Percentiles rank a stretch among this genome's conserved stretches.
These are phyloP conservation scores for Alternaria arborescens DNA, from an alignment of 2,329 filamentous ascomycete genomes.

Conservation along the genomic window DNA sequence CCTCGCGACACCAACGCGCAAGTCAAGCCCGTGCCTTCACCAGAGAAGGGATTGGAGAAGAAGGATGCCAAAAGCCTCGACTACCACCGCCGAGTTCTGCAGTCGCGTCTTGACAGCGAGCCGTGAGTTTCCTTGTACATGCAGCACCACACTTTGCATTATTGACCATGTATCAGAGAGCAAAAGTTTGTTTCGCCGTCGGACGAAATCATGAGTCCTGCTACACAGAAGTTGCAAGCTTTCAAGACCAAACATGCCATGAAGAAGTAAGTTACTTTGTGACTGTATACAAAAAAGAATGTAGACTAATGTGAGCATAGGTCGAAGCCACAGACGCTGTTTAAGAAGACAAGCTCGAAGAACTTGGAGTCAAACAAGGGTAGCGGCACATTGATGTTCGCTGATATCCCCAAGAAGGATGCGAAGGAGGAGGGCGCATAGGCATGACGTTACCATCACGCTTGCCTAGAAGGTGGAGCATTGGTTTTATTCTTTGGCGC, in stretches of 20 bases:
- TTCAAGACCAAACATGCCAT: constrained; percentile 81
- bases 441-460: background rate
- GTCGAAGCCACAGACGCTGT: constrained; percentile 53
- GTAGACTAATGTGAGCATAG: constrained; percentile 32
- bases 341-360: constrained; percentile 53
- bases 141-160: background rate
- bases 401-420: constrained; percentile 46
- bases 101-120: constrained; percentile 74
- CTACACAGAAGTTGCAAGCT: constrained; percentile 81
- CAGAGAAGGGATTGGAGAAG: constrained; percentile 35
- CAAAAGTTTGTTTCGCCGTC: constrained; percentile 79
- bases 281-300: background rate
- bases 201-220: constrained; percentile 89
- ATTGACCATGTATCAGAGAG: constrained; percentile 49
- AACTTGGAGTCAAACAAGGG: constrained; percentile 50
- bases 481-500: background rate
- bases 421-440: constrained; percentile 12
- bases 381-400: constrained; percentile 45
- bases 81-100: constrained; percentile 78
- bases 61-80: constrained; percentile 64
- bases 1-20: constrained; percentile 71
- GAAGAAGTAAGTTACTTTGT: constrained; percentile 65
- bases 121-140: constrained; percentile 60
- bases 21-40: constrained; percentile 34
- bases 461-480: background rate